Base-by-base conservation (phyloP, 1,139 yeast genomes). In the Sugiyamaella castrensis region DNA sequence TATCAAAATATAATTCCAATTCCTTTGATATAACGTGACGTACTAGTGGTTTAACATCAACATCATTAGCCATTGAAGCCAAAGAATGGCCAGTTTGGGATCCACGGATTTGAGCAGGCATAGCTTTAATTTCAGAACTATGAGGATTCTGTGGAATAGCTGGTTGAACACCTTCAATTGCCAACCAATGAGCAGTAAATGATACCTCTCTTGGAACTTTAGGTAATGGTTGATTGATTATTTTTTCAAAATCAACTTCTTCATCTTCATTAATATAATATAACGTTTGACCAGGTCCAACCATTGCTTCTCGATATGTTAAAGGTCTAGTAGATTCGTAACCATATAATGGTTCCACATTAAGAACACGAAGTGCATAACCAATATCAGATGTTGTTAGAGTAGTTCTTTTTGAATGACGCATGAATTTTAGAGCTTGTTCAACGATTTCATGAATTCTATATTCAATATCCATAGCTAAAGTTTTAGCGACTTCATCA, bases 381-480 rank as follows among this genome's bases (percentile, higher is more conserved):
- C 84, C 81, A 39, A 94, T 80, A 67, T 94, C 98, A 42, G 78
- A 76, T 0, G 97, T 87, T 33, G 89, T 83, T 37, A 94, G 71
- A 0, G 86, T 78, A 55, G 87, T 86, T 43, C 98, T 72, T 66
- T 91, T 91, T 33, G 95, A 82, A 66, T 94, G 97, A 60, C 97
- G 79, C 94, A 92, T 94, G 68, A 92, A 91, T 67, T 92, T 94
- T 51, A 86, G 81, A 19, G 98, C 98, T 53, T 94, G 95, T 68
- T 92, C 98, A 52, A 92, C 74, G 40, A 94, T 87, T 69, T 94
- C 98, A 66, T 92, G 94, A 55, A 94, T 88, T 57, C 98, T 79
- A 66, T 94, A 94, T 70, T 94, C 99, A 29, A 92, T 95, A 67
- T 94, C 99, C 98, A 94, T 92, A 5, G 99, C 98, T 53, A 94